A percentile compares a stretch with the other conserved stretches of the same genome.
Evolutionary conservation across 2,329 filamentous ascomycete genomes (phyloP).

Genomic region (Plenodomus lindquistii): DNA sequence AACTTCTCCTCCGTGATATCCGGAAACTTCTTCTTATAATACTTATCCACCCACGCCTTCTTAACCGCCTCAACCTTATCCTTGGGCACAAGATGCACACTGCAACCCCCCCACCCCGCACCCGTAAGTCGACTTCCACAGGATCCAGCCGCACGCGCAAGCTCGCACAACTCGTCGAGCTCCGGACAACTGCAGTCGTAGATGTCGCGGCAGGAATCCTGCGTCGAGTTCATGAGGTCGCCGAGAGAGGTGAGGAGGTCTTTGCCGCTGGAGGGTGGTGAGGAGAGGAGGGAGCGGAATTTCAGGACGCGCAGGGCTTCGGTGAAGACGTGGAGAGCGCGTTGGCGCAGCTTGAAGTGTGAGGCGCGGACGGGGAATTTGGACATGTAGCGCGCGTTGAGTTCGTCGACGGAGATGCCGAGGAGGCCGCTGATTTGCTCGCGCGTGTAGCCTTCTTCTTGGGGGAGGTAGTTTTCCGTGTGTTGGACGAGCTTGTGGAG

Average conservation of each 20-base stretch:
- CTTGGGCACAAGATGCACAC: slow-evolving; percentile 86
- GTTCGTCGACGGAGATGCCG: slow-evolving; percentile 67
- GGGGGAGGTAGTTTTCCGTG: slow-evolving; percentile 70
- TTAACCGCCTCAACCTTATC: slow-evolving; percentile 79
- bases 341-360: slow-evolving; percentile 82
- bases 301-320: slow-evolving; percentile 85
- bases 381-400: slow-evolving; percentile 79
- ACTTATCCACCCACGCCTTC: slow-evolving; percentile 76
- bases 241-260: slow-evolving; percentile 76
- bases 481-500: slow-evolving; percentile 73
- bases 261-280: slow-evolving; percentile 52
- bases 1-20: slow-evolving; percentile 72
- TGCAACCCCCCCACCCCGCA: slow-evolving; percentile 96
- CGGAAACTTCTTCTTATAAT: slow-evolving; percentile 75
- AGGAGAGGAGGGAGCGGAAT: slow-evolving; percentile 76
- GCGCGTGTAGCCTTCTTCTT: slow-evolving; percentile 84
- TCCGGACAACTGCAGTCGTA: slow-evolving; percentile 94
- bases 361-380: slow-evolving; percentile 89
- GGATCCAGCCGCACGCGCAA: slow-evolving; percentile 76
- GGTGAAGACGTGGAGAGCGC: slow-evolving; percentile 86
- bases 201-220: slow-evolving; percentile 80
- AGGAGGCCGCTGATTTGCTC: slow-evolving; percentile 79
- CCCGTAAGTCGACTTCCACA: slow-evolving; percentile 88
- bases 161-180: slow-evolving; percentile 83
- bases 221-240: slow-evolving; percentile 83